Evolutionary conservation across 2,329 filamentous ascomycete species (phyloP), one percentile per base, ranked within the genome.

Genomic region (Chaetothyriales sp.): DNA sequence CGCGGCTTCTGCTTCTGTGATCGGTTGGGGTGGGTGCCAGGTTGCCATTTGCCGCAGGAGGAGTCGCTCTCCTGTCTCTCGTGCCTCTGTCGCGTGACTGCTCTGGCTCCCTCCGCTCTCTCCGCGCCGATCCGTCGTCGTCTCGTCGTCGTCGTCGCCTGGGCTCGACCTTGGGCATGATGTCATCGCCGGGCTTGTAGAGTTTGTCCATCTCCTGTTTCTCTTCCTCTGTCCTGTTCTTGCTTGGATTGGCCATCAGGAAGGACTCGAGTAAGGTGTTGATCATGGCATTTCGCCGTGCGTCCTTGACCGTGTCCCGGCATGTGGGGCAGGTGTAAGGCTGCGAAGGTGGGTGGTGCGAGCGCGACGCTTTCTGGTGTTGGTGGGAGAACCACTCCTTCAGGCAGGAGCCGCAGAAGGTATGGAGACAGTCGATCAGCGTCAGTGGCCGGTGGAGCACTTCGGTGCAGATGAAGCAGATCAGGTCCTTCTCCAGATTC

Each of bases 401-500:
- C 53, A 96, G 68, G 64, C 92, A 98, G 42, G 86, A 84, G 57
- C 89, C 92, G 72, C 92, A 98, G 68, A 93, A 98, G 45, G 90
- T 95, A 69, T 95, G 88, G 44, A 95, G 78, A 65, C 88, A 95
- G 72, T 95, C 86, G 66, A 95, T 84, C 47, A 94, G 80, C 25
- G 88, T 94, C 57, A 94, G 76, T 32, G 89, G 88, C 66, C 93
- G 86, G 69, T 87, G 93, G 56, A 95, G 80, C 57, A 95, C 78
- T 67, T 96, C 92, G 60, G 90, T 94, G 73, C 92, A 98, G 63
- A 98, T 98, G 65, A 90, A 94, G 73, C 90, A 96, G 49, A 84
- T 89, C 70, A 96, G 73, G 77, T 98, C 92, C 68, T 83, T 90
- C 71, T 95, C 92, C 60, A 95, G 75, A 67, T 93, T 86, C 62